Percentiles rank a stretch among this genome's conserved stretches.
Conservation (phyloP, 345 rosid genomes). For the Orychophragmus violaceus region DNA sequence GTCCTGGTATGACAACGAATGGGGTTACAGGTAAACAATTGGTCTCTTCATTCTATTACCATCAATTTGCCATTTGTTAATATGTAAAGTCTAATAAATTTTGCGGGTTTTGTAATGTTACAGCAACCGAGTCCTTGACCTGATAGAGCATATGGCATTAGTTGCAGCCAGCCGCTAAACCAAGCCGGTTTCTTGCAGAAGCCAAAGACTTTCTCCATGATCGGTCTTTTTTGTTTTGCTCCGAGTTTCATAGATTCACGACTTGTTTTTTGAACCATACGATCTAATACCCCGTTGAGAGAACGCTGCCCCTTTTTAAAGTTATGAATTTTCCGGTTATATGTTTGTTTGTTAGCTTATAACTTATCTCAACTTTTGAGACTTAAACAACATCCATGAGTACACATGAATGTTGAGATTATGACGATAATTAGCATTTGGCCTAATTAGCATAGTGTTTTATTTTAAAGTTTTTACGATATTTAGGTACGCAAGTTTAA, state of each 20-base stretch:
- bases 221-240: not conserved
- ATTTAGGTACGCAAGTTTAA: not conserved
- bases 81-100: not conserved
- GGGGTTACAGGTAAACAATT: slow-evolving; percentile 86
- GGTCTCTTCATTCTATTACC: not conserved
- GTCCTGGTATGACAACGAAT: slow-evolving; percentile 92
- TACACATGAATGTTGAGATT: not conserved
- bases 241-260: not conserved
- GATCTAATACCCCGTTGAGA: no score
- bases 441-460: not conserved
- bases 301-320: not conserved
- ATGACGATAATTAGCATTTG: no score
- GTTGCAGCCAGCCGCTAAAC: slow-evolving; percentile 45
- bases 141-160: slow-evolving; percentile 86
- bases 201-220: not conserved
- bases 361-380: not conserved
- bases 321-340: not conserved
- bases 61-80: not conserved
- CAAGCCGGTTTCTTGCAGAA: not conserved
- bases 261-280: not conserved
- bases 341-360: not conserved
- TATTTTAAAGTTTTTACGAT: not conserved
- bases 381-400: not conserved
- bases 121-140: slow-evolving; percentile 91
- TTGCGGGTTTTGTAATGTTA: slow-evolving; percentile 12